Conservation (phyloP, 23 red algal genomes). For the Chondrus crispus region DNA sequence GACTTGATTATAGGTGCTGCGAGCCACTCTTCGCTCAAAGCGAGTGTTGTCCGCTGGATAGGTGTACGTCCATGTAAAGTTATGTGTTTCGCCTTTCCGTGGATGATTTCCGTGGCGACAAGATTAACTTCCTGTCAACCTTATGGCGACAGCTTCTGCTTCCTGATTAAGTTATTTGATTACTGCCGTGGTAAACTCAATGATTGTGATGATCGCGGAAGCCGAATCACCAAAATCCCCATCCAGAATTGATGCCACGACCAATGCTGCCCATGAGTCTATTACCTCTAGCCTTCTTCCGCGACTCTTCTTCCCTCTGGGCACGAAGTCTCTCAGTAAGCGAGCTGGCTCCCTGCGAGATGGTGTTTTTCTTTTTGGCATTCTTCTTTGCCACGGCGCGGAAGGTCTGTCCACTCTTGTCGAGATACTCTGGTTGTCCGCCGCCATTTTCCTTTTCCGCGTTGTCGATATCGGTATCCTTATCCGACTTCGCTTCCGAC, state of each 20-base stretch:
- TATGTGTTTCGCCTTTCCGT: too few relatives aligned
- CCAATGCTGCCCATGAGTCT: slow-evolving; percentile 70
- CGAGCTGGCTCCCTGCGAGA: slow-evolving; percentile 52
- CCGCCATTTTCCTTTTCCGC: slow-evolving; percentile 56
- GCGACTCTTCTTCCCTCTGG: slow-evolving; percentile 68
- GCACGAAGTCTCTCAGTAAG: slow-evolving; percentile 63
- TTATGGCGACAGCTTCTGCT: too few relatives aligned
- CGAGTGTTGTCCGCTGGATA: too few relatives aligned
- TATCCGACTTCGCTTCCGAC: neutral
- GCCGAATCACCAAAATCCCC: slow-evolving; percentile 70
- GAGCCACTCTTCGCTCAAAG: too few relatives aligned
- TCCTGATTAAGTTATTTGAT: too few relatives aligned
- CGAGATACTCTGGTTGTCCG: slow-evolving; percentile 27
- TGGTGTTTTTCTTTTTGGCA: slow-evolving; percentile 65
- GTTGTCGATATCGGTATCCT: neutral
- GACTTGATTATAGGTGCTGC: too few relatives aligned
- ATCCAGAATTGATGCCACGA: slow-evolving; percentile 58
- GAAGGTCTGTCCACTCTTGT: slow-evolving; percentile 31
- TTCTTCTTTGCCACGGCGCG: slow-evolving; percentile 60
- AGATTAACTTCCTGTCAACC: too few relatives aligned
- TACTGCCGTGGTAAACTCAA: too few relatives aligned
- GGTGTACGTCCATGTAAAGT: too few relatives aligned
- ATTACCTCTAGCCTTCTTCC: slow-evolving; percentile 58
- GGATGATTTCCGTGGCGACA: too few relatives aligned
- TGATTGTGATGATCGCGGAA: too few relatives aligned